Evolutionary conservation across 2,329 filamentous ascomycete species (phyloP).

Genomic region (Aureobasidium uvarum): DNA sequence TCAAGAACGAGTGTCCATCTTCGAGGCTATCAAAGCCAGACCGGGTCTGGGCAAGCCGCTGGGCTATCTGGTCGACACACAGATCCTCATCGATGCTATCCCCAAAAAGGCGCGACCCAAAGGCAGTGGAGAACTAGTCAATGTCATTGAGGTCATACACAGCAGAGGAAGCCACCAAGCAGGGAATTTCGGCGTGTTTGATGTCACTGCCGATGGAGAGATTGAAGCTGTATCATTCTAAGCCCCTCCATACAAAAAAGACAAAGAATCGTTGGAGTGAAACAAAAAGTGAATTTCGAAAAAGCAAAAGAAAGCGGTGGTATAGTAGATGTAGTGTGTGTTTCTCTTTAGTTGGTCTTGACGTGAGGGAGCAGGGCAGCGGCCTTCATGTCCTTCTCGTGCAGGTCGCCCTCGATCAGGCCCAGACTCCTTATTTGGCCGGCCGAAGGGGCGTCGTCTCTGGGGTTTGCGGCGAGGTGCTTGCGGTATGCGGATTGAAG

Average conservation of each 20-base stretch:
- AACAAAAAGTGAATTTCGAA: background rate
- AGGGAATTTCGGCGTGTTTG: conserved; percentile 42
- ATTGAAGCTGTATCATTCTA: background rate
- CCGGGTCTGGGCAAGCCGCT: conserved; percentile 44
- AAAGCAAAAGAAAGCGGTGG: background rate
- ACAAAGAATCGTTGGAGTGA: background rate
- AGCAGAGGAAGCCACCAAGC: conserved; percentile 42
- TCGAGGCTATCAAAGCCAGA: conserved; percentile 40
- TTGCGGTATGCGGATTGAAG: conserved; percentile 85
- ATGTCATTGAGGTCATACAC: conserved; percentile 47
- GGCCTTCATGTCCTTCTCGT: conserved; percentile 59
- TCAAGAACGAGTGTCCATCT: conserved; percentile 40
- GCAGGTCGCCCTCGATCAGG: conserved; percentile 71
- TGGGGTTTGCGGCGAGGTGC: conserved; percentile 68
- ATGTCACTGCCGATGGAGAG: conserved; percentile 24
- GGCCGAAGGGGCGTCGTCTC: conserved; percentile 77
- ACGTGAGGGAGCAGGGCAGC: conserved; percentile 44
- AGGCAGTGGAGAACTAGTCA: conserved; percentile 33
- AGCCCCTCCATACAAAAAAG: too few relatives aligned
- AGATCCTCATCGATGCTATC: conserved; percentile 43
- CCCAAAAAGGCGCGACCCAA: conserved; percentile 32
- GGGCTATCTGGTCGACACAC: conserved; percentile 40
- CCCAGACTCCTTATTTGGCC: conserved; percentile 87
- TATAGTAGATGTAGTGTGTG: background rate
- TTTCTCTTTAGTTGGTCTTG: conserved; percentile 30